Evolutionary conservation across 164 flowering plant species (phyloP).

Genomic region (Pachysandra terminalis): DNA sequence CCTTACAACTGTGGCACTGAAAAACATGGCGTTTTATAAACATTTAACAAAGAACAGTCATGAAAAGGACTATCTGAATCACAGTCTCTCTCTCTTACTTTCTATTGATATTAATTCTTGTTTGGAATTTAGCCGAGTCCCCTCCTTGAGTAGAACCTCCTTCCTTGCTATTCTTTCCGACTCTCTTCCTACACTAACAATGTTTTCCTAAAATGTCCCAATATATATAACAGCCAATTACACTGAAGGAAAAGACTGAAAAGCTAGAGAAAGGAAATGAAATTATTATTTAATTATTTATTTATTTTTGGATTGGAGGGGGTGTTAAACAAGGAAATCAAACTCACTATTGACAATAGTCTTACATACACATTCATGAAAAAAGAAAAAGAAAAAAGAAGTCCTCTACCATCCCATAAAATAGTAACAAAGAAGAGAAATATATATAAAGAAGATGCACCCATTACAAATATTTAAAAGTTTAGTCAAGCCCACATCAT

Average conservation of each 20-base stretch:
- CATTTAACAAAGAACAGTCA: constrained; percentile 26
- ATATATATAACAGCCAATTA: no score
- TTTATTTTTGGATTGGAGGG: no score
- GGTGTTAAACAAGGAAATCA: no score
- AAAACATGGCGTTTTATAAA: constrained; percentile 47
- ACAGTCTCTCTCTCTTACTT: constrained; percentile 15
- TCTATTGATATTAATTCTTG: constrained; percentile 10
- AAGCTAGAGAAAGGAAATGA: no score
- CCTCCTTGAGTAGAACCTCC: constrained; percentile 20
- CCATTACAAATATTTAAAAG: no score
- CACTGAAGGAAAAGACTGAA: no score
- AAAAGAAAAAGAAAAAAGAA: not conserved
- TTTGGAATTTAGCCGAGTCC: constrained; percentile 19
- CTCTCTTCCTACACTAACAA: no score
- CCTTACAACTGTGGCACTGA: constrained; percentile 65
- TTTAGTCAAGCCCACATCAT: not conserved
- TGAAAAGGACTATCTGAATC: constrained; percentile 23
- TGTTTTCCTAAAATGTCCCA: no score
- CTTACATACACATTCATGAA: not conserved
- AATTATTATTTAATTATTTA: no score
- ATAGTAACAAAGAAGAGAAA: not conserved
- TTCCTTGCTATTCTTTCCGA: not conserved
- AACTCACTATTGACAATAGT: no score
- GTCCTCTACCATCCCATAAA: not conserved
- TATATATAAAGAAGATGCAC: not conserved